Evolutionary conservation across 441 rosid species (phyloP), one percentile per base, ranked within the genome.

Genomic region (Gossypium trilobum): DNA sequence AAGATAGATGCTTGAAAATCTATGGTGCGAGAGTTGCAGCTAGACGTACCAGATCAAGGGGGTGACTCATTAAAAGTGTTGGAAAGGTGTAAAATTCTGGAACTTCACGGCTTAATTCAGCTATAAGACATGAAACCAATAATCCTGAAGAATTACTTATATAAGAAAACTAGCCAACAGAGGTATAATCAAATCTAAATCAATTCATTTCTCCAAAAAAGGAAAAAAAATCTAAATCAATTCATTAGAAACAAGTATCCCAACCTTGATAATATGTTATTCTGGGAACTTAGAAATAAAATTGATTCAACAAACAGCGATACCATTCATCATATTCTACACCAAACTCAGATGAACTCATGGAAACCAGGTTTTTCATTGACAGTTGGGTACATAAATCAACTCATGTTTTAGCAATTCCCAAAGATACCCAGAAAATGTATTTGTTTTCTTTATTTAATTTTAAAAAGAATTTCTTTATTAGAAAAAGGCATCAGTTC

Each of bases 261-360:
- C 10, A 10, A 5, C 60, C 4, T 62, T 70, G 42, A 39, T 57
- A 52, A 20, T 33, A 39, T 8, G 13, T 8, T 44, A 27, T 58
- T 13, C 29, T 4, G 19, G 51, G 48, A 17, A 72, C 62, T 44
- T 54, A 65, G 4, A 33, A 77, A 23, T n/a, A 36, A 55, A 19
- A 64, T 20, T 50, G 59, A 74, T 72, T 22, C 63, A 56, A 56
- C 50, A 25, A 71, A 77, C 70, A 71, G 46, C 29, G 10, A 36
- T 36, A 36, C 10, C 42, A 7, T 7, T 36, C 42, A 7, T 36
- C 10, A 54, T 54, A 48, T 48, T 58, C 19, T 6, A 58, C 46
- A 50, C 10, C 56, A 77, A 73, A 39, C 36, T 73, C 64, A 4
- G 23, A 52, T 16, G 7, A 54, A 56, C 67, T 51, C 68, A 29